These are phyloP conservation scores for Cystobasidium sp. DNA, from an alignment of 1,284 basidiomycete species.

Conservation along the genomic window DNA sequence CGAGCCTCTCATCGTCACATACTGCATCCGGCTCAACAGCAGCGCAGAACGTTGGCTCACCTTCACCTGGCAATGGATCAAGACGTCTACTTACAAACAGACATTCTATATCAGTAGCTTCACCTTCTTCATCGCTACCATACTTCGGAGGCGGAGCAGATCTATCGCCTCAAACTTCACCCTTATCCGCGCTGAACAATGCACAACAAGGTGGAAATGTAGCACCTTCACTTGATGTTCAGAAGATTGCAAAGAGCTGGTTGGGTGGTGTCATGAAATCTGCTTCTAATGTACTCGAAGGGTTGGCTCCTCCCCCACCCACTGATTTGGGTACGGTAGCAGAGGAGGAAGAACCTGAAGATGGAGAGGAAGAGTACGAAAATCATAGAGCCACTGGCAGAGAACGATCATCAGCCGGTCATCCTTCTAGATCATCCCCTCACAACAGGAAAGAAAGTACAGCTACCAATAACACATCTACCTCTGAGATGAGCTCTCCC, in stretches of 20 bases:
- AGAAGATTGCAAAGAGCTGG: constrained; percentile 43
- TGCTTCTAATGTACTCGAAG: constrained; percentile 27
- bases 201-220: neutral
- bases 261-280: constrained; percentile 43
- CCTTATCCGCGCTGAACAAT: neutral
- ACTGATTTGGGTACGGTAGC: constrained; percentile 26
- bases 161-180: constrained; percentile 30
- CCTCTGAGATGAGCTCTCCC: constrained; percentile 27
- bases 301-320: constrained; percentile 31
- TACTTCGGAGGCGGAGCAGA: constrained; percentile 36
- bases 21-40: neutral
- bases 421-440: neutral
- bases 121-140: neutral
- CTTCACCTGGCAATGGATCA: neutral
- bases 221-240: constrained; percentile 24
- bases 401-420: constrained; percentile 4
- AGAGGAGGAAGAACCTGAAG: constrained; percentile 42
- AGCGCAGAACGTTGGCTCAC: constrained; percentile 23
- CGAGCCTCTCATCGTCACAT: constrained; percentile 13
- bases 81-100: constrained; percentile 32
- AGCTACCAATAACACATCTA: constrained; percentile 19
- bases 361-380: constrained; percentile 3
- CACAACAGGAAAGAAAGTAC: constrained; percentile 13
- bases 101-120: constrained; percentile 29
- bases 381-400: neutral